Evolutionary conservation across 306 rosid genomes (phyloP), one percentile per base, ranked within the genome.

Genomic region (Boehmeria nivea): DNA sequence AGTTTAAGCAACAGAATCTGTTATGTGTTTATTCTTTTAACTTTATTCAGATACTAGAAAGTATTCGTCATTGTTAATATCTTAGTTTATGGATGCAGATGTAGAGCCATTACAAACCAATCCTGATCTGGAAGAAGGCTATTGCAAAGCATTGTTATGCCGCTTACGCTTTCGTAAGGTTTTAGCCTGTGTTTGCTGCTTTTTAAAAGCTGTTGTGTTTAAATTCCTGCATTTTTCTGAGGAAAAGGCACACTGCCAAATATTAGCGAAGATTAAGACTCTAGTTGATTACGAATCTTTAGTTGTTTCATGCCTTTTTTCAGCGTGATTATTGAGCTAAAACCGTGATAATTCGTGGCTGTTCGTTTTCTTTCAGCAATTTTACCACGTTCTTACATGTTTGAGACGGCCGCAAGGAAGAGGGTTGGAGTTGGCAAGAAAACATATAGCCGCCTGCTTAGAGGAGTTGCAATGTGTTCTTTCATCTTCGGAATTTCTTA

Each of bases 81-180:
- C 14, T 74, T 53, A 46, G 23, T 47, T 74, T 68, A 40, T 70
- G 59, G 70, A 64, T 80, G 73, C 95, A 91, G 98, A 78, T 72
- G 47, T 67, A 65, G 93, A 80, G 80, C 87, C 89, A 3, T 81
- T 78, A 51, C 95, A 87, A 87, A 78, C 52, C 68, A 72, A 65
- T 78, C 67, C 74, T 60, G 89, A 80, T 71, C 65, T 84, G 70
- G 98, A 91, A 76, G 98, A 91, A 82, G 93, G 83, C 82, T 91
- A 87, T 76, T 91, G 91, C 86, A 87, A 78, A 72, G 93, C 95
- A 36, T 61, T 91, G 75, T 63, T 91, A 70, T 91, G 95, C 63
- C 96, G 96, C 65, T 83, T 91, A 83, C 98, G 96, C 81, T 87
- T 91, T 81, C 98, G 96, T 87, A 91, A 91, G 98, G 98, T 91